phyloP scores from a whole-genome alignment of 768 basidiomycete species.

The Mycena epipterygia region DNA sequence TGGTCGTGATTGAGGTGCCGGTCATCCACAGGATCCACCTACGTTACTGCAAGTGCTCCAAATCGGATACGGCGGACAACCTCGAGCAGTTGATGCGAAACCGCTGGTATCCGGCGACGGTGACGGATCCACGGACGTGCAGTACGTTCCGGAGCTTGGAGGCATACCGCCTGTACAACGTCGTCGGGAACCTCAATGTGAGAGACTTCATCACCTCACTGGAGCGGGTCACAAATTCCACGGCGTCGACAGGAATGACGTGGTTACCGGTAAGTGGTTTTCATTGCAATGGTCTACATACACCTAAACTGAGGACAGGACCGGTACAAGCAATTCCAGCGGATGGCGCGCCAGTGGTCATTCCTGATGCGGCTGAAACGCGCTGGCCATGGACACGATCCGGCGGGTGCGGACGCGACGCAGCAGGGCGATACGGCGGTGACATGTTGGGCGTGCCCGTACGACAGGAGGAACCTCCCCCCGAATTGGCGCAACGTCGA shows the following conservation, averaged over 20 bases:
- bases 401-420: constrained; percentile 11
- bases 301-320: background rate
- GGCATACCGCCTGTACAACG: constrained; percentile 29
- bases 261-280: background rate
- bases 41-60: constrained; percentile 28
- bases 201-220: constrained; percentile 1
- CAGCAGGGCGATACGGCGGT: constrained; percentile 22
- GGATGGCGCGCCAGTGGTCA: background rate
- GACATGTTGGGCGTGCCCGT: constrained; percentile 39
- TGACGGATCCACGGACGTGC: constrained; percentile 25
- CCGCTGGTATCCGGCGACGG: constrained; percentile 27
- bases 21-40: constrained; percentile 22
- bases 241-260: background rate
- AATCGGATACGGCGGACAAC: constrained; percentile 2
- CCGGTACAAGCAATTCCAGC: background rate
- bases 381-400: background rate
- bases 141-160: constrained; percentile 12
- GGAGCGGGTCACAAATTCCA: background rate
- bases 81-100: constrained; percentile 8
- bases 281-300: background rate
- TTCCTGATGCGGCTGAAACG: background rate
- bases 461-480: constrained; percentile 33
- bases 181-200: constrained; percentile 9
- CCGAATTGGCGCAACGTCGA: constrained; percentile 23
- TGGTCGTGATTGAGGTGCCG: constrained; percentile 20